These are phyloP conservation scores for Coriaria nepalensis DNA, from an alignment of 306 rosid species.

Conservation along the genomic window DNA sequence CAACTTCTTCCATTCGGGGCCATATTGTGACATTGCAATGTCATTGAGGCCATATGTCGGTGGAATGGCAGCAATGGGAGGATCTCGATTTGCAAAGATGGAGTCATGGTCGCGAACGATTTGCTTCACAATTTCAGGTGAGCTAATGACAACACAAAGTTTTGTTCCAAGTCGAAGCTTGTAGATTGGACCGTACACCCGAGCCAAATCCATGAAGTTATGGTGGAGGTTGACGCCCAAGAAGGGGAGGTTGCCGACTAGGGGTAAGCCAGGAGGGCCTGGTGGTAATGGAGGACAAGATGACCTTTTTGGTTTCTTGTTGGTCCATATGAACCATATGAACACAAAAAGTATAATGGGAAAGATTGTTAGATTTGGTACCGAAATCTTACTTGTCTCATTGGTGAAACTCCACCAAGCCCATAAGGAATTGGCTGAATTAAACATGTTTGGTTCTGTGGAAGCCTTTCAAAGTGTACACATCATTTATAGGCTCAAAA, in stretches of 20 bases:
- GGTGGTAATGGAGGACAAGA: conserved; percentile 1
- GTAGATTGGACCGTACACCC: conserved; percentile 1
- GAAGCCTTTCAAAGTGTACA: no score
- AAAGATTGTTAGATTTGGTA: no score
- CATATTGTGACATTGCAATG: neutral
- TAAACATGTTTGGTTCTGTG: no score
- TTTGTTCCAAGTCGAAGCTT: conserved; percentile 4
- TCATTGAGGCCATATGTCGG: neutral
- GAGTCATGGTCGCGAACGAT: neutral
- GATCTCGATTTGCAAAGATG: neutral
- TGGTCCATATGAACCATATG: no score
- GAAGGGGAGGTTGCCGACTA: conserved; percentile 4
- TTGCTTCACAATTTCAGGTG: neutral
- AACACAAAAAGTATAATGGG: no score
- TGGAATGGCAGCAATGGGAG: neutral
- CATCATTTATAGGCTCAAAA: no score
- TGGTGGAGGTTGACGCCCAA: neutral
- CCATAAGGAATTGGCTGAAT: no score
- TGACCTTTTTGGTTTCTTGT: no score
- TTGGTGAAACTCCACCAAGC: no score
- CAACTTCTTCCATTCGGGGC: conserved; percentile 2
- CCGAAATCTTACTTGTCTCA: no score
- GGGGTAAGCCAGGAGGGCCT: conserved; percentile 7
- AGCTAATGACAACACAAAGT: neutral
- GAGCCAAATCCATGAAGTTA: neutral